Evolutionary conservation across 164 flowering plant species (phyloP).

Genomic region (Protea cynaroides): DNA sequence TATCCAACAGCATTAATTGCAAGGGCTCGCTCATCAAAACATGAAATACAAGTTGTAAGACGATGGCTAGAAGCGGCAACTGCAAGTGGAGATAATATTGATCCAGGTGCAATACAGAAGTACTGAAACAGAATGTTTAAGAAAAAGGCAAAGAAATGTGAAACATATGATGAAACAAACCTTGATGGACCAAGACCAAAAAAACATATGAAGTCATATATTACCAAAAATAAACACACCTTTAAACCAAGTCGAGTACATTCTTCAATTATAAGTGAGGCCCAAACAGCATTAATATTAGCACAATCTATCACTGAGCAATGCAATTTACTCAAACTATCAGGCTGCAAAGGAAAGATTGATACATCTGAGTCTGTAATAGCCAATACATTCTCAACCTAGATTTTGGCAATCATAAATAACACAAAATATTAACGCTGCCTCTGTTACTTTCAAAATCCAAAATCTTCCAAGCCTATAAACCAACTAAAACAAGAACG

Average conservation of each 20-base stretch:
- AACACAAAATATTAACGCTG: no score
- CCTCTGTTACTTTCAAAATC: no score
- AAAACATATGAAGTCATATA: neutral
- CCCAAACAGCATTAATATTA: slow-evolving; percentile 85
- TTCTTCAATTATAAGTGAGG: slow-evolving; percentile 84
- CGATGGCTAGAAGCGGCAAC: slow-evolving; percentile 85
- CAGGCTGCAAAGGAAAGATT: slow-evolving; percentile 33
- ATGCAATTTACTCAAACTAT: slow-evolving; percentile 20
- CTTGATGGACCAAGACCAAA: neutral
- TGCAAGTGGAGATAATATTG: slow-evolving; percentile 93
- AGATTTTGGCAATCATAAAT: no score
- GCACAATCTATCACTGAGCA: slow-evolving; percentile 31
- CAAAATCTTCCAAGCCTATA: no score
- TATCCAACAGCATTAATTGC: slow-evolving; percentile 94
- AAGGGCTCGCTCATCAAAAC: slow-evolving; percentile 90
- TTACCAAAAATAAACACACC: slow-evolving; percentile 34
- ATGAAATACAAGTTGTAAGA: slow-evolving; percentile 58
- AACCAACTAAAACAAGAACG: no score
- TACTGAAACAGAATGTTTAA: slow-evolving; percentile 45
- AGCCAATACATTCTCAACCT: neutral
- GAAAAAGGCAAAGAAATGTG: neutral
- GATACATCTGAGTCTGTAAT: slow-evolving; percentile 7
- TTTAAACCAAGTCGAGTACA: slow-evolving; percentile 87
- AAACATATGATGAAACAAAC: neutral
- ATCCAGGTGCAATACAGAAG: slow-evolving; percentile 97